Evolutionary conservation across 352 stramenopile genomes (phyloP).

Genomic region (Pythium oligandrum): DNA sequence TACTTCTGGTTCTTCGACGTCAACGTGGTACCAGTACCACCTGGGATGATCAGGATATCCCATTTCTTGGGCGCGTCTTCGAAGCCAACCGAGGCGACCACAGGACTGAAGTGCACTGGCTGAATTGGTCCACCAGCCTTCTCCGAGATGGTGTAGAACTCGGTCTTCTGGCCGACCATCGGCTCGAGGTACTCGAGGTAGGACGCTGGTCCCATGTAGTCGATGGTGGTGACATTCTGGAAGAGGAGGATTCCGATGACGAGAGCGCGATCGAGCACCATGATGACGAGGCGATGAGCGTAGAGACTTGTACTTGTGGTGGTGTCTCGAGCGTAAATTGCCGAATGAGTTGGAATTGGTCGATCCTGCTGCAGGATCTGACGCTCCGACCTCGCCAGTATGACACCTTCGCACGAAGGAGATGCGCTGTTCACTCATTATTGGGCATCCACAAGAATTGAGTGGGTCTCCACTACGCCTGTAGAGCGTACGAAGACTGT

Average conservation of each 20-base stretch:
- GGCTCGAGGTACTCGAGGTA: constrained; percentile 54
- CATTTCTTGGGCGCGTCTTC: constrained; percentile 22
- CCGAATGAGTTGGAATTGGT: too few species aligned
- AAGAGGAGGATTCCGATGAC: constrained; percentile 56
- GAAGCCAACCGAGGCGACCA: constrained; percentile 32
- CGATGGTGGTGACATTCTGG: constrained; percentile 49
- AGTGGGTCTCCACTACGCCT: too few species aligned
- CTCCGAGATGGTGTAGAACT: constrained; percentile 48
- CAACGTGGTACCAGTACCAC: constrained; percentile 27
- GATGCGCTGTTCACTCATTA: too few species aligned
- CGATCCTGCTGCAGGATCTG: too few species aligned
- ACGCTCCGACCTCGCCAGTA: too few species aligned
- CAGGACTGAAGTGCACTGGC: constrained; percentile 29
- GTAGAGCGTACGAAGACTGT: too few species aligned
- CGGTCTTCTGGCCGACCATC: constrained; percentile 33
- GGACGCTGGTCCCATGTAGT: constrained; percentile 50
- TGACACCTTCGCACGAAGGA: too few species aligned
- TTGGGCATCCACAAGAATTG: too few species aligned
- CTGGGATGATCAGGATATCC: constrained; percentile 43
- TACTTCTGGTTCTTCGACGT: constrained; percentile 34
- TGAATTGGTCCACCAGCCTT: constrained; percentile 26
- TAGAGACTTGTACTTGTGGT: too few species aligned
- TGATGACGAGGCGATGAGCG: too few species aligned
- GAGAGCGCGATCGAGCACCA: constrained; percentile 10
- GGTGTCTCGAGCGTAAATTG: too few species aligned